Percentiles rank a stretch among this genome's conserved stretches.
These are phyloP conservation scores for Claviceps sp. DNA, from an alignment of 2,329 filamentous ascomycete species.

Conservation along the genomic window DNA sequence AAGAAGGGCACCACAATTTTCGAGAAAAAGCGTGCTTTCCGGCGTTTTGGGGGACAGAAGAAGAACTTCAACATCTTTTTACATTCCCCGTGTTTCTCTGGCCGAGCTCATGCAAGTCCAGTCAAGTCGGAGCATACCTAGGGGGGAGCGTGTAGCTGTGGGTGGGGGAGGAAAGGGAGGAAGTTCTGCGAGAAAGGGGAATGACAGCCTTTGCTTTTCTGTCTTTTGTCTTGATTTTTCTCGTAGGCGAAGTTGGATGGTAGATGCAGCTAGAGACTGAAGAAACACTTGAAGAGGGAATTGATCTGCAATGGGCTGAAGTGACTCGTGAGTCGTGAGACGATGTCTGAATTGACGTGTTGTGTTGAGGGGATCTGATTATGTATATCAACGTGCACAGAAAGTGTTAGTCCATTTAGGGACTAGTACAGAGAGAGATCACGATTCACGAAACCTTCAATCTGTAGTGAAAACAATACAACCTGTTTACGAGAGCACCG, in stretches of 20 bases:
- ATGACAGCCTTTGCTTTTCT: neutral
- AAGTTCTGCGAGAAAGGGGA: neutral
- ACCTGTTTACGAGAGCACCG: no score
- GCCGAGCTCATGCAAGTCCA: constrained; percentile 25
- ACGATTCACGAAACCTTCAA: no score
- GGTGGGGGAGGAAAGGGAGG: neutral
- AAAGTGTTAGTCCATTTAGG: no score
- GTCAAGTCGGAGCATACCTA: constrained; percentile 9
- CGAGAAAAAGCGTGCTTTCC: constrained; percentile 18
- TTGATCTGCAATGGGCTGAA: no score
- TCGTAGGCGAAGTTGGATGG: neutral
- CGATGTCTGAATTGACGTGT: no score
- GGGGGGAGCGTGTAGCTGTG: neutral
- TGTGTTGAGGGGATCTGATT: no score
- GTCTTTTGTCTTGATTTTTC: neutral
- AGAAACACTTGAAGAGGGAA: constrained; percentile 4
- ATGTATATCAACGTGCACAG: no score
- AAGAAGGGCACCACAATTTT: constrained; percentile 17
- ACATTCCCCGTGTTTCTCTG: constrained; percentile 25
- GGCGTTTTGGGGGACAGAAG: constrained; percentile 29
- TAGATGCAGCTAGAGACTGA: constrained; percentile 7
- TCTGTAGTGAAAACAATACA: no score
- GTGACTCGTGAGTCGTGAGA: no score
- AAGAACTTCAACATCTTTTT: constrained; percentile 37
- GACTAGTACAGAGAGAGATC: no score